Conservation (phyloP, 1,139 yeast genomes). For the Protomyces gravidus region DNA sequence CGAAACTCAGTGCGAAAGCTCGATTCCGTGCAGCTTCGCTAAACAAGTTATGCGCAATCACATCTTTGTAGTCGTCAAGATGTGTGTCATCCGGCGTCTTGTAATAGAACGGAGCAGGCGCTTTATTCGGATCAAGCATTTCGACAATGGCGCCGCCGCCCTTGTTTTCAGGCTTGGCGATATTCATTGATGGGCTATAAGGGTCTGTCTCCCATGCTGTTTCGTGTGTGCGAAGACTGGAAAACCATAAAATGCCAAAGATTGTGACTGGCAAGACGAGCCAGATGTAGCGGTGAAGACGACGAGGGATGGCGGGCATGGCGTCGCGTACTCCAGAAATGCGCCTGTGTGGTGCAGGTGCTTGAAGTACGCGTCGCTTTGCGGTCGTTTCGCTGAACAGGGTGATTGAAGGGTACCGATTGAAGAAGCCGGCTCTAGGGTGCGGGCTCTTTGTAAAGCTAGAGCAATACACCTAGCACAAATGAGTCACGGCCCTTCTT, state of each 20-base stretch:
- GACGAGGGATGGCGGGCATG: constrained; percentile 2
- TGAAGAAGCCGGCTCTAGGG: too few species aligned
- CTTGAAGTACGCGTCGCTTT: not conserved
- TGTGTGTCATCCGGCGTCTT: constrained; percentile 1
- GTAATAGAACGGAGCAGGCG: not conserved
- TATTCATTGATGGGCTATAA: not conserved
- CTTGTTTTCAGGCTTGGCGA: not conserved
- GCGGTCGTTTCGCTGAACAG: not conserved
- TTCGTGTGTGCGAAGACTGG: not conserved
- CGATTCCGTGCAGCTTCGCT: not conserved
- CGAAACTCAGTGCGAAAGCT: not conserved
- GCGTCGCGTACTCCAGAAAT: not conserved
- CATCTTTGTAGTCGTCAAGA: not conserved
- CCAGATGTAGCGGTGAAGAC: not conserved
- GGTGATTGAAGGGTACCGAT: too few species aligned
- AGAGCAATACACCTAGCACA: too few species aligned
- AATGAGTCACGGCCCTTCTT: too few species aligned
- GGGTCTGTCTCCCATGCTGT: not conserved
- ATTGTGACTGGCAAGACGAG: not conserved
- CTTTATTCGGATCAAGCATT: not conserved
- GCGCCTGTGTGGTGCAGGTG: not conserved
- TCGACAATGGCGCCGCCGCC: not conserved
- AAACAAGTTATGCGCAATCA: not conserved
- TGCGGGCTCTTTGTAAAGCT: too few species aligned
- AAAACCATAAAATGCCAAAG: not conserved